phyloP scores from a whole-genome alignment of 108 stramenopile species.

The Discostella stelligeroides region DNA sequence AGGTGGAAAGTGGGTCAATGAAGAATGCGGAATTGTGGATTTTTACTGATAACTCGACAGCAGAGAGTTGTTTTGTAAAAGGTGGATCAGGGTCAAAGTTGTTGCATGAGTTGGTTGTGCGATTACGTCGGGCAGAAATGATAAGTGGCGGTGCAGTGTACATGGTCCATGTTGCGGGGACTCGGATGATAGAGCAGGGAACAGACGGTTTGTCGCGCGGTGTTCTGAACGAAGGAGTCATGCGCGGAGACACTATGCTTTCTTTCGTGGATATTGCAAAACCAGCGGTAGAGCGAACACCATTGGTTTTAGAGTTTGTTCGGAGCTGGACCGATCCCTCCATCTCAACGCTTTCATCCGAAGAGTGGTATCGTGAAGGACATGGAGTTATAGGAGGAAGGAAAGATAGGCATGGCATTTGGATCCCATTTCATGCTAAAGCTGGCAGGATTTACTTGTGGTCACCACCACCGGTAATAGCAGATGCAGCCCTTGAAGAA shows the following conservation, averaged over 20 bases:
- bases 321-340: too few relatives aligned
- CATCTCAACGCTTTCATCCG: slow-evolving; percentile 7
- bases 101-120: slow-evolving; percentile 13
- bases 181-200: slow-evolving; percentile 26
- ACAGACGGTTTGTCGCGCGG: background rate
- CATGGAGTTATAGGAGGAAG: slow-evolving; percentile 25
- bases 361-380: slow-evolving; percentile 25
- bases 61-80: too few relatives aligned
- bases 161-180: slow-evolving; percentile 40
- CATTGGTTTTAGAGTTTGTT: slow-evolving; percentile 22
- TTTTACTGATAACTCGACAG: slow-evolving; percentile 56
- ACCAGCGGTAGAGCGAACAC: background rate
- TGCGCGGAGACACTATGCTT: too few relatives aligned
- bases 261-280: too few relatives aligned
- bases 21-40: slow-evolving; percentile 55
- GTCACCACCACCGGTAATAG: slow-evolving; percentile 33
- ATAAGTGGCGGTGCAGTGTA: background rate
- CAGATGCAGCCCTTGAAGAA: too few relatives aligned
- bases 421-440: slow-evolving; percentile 25
- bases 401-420: slow-evolving; percentile 23
- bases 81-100: slow-evolving; percentile 25
- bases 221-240: background rate
- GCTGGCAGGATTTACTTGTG: slow-evolving; percentile 14
- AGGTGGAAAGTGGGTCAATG: too few relatives aligned
- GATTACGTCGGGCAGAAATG: background rate